Evolutionary conservation across 306 rosid genomes (phyloP).

Genomic region (Psophocarpus tetragonolobus): DNA sequence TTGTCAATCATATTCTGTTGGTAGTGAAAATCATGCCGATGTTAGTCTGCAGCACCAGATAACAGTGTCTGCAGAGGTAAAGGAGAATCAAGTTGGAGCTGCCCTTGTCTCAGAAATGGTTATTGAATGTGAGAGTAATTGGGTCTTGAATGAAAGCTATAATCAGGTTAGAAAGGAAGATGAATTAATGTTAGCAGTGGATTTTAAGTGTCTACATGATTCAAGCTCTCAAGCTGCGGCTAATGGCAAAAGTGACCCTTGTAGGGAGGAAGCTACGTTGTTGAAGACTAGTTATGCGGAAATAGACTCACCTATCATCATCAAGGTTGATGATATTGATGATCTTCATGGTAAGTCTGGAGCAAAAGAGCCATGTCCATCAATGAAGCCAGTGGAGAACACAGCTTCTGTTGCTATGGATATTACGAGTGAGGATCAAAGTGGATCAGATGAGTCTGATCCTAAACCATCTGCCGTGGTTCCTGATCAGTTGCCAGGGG

Average conservation of each 20-base stretch:
- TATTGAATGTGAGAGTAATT: conserved; percentile 39
- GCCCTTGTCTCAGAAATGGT: conserved; percentile 44
- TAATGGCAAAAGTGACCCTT: conserved; percentile 10
- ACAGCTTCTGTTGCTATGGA: conserved; percentile 41
- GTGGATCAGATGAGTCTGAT: conserved; percentile 45
- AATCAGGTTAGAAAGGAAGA: conserved; percentile 32
- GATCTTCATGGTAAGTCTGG: conserved; percentile 19
- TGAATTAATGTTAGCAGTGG: conserved; percentile 40
- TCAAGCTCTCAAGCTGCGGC: conserved; percentile 35
- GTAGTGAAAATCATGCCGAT: conserved; percentile 30
- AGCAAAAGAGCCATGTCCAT: conserved; percentile 29
- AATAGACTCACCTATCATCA: conserved; percentile 26
- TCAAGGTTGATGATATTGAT: conserved; percentile 41
- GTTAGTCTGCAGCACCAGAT: conserved; percentile 25
- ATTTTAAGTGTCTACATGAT: conserved; percentile 34
- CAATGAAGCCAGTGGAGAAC: conserved; percentile 33
- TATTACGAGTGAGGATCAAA: conserved; percentile 42
- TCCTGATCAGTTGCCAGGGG: conserved; percentile 39
- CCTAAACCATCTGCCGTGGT: conserved; percentile 38
- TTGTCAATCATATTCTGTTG: conserved; percentile 44
- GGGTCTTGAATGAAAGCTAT: conserved; percentile 40
- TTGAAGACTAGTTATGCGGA: conserved; percentile 29
- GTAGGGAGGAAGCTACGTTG: conserved; percentile 24
- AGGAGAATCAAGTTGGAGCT: conserved; percentile 46
- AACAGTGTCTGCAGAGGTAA: conserved; percentile 27